Percentiles rank a stretch among this genome's conserved stretches.
Conservation (phyloP, 225 moss, liverwort and hornwort species). For the Rhytidiadelphus loreus region DNA sequence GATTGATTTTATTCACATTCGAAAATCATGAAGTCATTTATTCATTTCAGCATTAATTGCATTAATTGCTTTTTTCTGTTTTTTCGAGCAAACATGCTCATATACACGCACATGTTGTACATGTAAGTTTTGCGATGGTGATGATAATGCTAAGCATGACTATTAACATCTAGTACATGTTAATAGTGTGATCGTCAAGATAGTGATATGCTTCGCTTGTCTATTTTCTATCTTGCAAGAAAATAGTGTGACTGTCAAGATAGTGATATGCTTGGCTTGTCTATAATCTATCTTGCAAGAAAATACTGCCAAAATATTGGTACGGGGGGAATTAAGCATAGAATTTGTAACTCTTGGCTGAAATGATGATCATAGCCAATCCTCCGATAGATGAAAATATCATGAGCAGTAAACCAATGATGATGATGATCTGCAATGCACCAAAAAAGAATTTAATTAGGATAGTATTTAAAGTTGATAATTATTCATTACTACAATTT, state of each 20-base stretch:
- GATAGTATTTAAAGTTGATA: neutral
- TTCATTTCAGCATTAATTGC: neutral
- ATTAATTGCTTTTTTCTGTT: no score
- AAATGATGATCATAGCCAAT: neutral
- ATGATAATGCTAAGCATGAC: neutral
- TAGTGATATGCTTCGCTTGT: neutral
- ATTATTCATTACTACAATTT: neutral
- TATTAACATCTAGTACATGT: neutral
- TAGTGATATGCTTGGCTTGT: neutral
- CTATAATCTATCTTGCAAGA: neutral
- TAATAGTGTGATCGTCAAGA: fast-evolving
- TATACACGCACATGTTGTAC: neutral
- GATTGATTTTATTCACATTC: neutral
- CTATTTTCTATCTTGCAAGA: no score
- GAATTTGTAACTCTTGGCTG: neutral
- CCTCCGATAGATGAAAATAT: neutral
- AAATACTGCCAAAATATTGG: neutral
- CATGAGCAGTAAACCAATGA: neutral
- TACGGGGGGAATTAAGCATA: neutral
- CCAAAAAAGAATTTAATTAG: neutral
- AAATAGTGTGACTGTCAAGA: fast-evolving
- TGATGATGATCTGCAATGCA: neutral
- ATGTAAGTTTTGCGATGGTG: neutral
- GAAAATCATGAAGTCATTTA: neutral
- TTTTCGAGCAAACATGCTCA: no score